Evolutionary conservation across 2,329 filamentous ascomycete species (phyloP).

Genomic region (Colletotrichum magnum): DNA sequence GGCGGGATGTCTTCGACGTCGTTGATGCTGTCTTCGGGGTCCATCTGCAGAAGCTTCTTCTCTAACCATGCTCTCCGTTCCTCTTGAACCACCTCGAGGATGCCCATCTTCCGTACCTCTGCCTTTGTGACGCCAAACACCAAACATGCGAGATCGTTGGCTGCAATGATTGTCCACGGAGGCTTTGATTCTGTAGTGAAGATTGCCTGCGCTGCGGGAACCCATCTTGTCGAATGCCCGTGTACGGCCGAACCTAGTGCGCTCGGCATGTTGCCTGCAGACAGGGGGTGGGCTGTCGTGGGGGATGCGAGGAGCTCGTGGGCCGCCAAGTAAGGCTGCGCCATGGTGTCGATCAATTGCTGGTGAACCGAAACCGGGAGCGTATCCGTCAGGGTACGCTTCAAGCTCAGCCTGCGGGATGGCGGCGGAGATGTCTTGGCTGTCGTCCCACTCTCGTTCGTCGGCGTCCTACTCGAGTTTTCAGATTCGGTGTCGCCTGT

Average conservation of each 20-base stretch:
- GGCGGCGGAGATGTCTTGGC: conserved; percentile 66
- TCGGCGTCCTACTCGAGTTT: conserved; percentile 67
- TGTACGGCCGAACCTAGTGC: conserved; percentile 76
- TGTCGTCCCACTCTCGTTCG: conserved; percentile 69
- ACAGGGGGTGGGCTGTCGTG: conserved; percentile 56
- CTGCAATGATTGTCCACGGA: conserved; percentile 96
- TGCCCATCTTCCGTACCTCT: conserved; percentile 94
- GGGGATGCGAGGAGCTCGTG: conserved; percentile 63
- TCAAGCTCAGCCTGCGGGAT: conserved; percentile 77
- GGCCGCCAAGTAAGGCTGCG: conserved; percentile 81
- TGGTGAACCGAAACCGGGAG: conserved; percentile 81
- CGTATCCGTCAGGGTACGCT: conserved; percentile 90
- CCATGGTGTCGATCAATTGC: conserved; percentile 87
- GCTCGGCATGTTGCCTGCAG: conserved; percentile 59
- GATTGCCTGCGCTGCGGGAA: conserved; percentile 92
- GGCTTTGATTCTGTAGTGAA: conserved; percentile 94
- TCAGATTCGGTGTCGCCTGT: conserved; percentile 56
- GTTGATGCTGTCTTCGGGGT: conserved; percentile 57
- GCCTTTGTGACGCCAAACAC: conserved; percentile 99
- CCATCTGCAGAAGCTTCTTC: conserved; percentile 80
- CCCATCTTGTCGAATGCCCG: conserved; percentile 90
- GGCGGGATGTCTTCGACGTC: conserved; percentile 52
- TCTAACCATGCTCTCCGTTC: conserved; percentile 92
- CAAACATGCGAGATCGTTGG: conserved; percentile 95
- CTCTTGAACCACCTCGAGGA: conserved; percentile 92